Evolutionary conservation across 768 basidiomycete genomes (phyloP).

Genomic region (Boletus vermiculosoides): DNA sequence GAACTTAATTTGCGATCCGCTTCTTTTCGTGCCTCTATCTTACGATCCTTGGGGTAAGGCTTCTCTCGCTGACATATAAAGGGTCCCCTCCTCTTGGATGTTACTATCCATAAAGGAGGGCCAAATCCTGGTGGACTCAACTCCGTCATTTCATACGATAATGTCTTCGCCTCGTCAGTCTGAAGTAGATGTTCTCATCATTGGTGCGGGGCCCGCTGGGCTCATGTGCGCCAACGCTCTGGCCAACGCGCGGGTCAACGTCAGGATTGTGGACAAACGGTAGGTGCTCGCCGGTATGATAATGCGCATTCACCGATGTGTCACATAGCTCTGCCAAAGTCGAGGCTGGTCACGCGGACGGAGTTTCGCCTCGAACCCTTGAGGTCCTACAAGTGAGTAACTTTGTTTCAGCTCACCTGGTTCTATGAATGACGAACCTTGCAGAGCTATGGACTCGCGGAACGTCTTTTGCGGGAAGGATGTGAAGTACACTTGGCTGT

Average conservation of each 20-base stretch:
- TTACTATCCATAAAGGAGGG: conserved; percentile 2
- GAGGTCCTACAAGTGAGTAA: conserved; percentile 47
- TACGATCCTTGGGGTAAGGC: background rate
- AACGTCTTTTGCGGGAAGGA: conserved; percentile 57
- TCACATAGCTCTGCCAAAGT: conserved; percentile 16
- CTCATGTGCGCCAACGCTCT: conserved; percentile 45
- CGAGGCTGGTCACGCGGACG: conserved; percentile 30
- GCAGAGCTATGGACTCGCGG: conserved; percentile 74
- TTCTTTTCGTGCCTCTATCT: background rate
- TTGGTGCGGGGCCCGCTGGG: conserved; percentile 45
- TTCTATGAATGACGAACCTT: background rate
- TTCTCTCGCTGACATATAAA: conserved; percentile 1
- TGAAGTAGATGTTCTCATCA: conserved; percentile 40
- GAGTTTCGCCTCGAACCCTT: conserved; percentile 26
- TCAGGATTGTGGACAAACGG: conserved; percentile 43
- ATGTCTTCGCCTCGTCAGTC: conserved; percentile 24
- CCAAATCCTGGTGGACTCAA: background rate
- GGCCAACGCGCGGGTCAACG: conserved; percentile 35
- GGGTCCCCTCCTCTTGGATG: background rate
- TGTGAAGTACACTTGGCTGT: conserved; percentile 69
- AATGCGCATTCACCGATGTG: background rate
- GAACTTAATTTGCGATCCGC: no score
- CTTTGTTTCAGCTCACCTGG: background rate
- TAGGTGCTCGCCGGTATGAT: conserved; percentile 10
- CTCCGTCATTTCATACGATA: background rate